Conservation (phyloP, 1,284 basidiomycete species). For the Jaminaea rosea region DNA sequence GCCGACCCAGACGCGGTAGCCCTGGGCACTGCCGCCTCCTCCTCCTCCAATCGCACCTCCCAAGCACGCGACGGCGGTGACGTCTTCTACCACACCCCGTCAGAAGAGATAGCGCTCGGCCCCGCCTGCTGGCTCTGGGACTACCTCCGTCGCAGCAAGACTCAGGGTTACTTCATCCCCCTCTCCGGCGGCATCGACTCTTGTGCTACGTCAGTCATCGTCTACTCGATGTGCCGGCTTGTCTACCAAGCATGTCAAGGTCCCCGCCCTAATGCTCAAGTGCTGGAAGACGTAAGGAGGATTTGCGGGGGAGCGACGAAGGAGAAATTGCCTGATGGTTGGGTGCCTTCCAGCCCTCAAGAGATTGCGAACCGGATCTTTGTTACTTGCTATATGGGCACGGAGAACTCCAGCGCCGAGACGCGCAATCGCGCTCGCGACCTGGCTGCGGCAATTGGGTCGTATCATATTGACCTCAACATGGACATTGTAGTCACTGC, state of each 20-base stretch:
- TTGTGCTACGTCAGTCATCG: conserved; percentile 89
- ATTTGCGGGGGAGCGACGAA: conserved; percentile 74
- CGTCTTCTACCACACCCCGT: conserved; percentile 72
- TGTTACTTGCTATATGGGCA: conserved; percentile 99
- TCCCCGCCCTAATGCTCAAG: conserved; percentile 47
- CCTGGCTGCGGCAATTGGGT: conserved; percentile 74
- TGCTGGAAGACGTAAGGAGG: conserved; percentile 79
- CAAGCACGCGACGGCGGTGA: conserved; percentile 47
- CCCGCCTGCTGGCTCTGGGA: conserved; percentile 99
- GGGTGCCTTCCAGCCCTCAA: conserved; percentile 71
- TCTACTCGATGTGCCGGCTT: conserved; percentile 89
- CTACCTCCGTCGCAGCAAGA: conserved; percentile 83
- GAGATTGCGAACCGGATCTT: conserved; percentile 82
- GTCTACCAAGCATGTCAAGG: conserved; percentile 60
- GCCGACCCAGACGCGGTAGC: conserved; percentile 15
- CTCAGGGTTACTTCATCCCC: conserved; percentile 91
- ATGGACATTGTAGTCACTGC: conserved; percentile 87
- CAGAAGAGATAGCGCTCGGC: conserved; percentile 94
- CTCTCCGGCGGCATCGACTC: conserved; percentile 96
- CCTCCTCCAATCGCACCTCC: not conserved
- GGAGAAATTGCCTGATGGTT: conserved; percentile 54
- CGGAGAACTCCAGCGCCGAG: conserved; percentile 81
- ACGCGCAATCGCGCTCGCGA: conserved; percentile 78
- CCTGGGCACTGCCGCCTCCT: not conserved
- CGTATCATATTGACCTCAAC: conserved; percentile 79